These are phyloP conservation scores for Hymenoscyphus repandus DNA, from an alignment of 2,329 filamentous ascomycete species.

Conservation along the genomic window DNA sequence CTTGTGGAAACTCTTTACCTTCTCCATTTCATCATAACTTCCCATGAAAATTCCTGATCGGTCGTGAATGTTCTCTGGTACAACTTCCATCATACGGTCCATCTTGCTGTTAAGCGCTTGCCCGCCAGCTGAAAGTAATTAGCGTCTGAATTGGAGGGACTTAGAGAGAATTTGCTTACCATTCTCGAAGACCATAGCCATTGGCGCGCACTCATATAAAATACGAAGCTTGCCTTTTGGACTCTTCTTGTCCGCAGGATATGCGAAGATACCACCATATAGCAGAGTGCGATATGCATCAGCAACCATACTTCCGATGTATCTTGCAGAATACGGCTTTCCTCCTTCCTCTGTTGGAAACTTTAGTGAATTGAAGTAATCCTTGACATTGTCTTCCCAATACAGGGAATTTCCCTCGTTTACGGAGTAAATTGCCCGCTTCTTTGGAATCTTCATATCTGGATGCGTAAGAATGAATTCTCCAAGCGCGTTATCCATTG, in stretches of 20 bases:
- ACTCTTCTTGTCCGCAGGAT: constrained; percentile 96
- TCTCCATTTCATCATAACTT: constrained; percentile 90
- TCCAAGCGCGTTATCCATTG: constrained; percentile 89
- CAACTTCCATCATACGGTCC: constrained; percentile 82
- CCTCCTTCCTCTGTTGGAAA: constrained; percentile 60
- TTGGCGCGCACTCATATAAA: constrained; percentile 95
- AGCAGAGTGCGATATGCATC: constrained; percentile 94
- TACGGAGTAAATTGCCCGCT: constrained; percentile 87
- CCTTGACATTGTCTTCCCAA: constrained; percentile 84
- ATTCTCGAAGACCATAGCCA: constrained; percentile 99
- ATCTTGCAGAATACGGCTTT: constrained; percentile 91
- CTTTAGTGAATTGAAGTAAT: constrained; percentile 89
- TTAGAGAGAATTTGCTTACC: constrained; percentile 58
- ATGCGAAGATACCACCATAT: constrained; percentile 96
- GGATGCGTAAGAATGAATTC: constrained; percentile 99
- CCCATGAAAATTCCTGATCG: constrained; percentile 94
- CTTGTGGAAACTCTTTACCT: constrained; percentile 55
- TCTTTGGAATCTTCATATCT: constrained; percentile 79
- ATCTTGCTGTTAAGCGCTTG: constrained; percentile 89
- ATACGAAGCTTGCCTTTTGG: constrained; percentile 98
- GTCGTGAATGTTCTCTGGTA: constrained; percentile 92
- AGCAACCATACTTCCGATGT: constrained; percentile 97
- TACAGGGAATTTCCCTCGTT: constrained; percentile 98
- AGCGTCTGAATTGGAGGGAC: background rate
- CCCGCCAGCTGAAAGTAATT: constrained; percentile 64